Evolutionary conservation across 2,329 filamentous ascomycete genomes (phyloP), one percentile per base, ranked within the genome.

Genomic region (Penicillium crustosum): DNA sequence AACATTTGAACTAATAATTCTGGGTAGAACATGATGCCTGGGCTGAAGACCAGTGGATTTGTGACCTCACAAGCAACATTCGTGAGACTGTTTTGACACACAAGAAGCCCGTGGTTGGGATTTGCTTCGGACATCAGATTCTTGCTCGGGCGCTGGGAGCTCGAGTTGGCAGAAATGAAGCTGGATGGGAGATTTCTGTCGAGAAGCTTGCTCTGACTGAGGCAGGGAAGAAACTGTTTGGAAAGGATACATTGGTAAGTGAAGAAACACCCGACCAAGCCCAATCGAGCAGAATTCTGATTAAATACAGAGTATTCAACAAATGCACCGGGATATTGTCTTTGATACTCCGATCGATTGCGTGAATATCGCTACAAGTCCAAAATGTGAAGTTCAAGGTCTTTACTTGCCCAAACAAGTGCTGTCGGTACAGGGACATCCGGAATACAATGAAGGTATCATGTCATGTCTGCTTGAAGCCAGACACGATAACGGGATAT

Each of bases 121-220:
- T 81, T 38, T 82, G 79, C 61, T 82, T 81, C 60, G 79, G 79
- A 1, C 79, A 82, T 49, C 79, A 82, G 65, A 80, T 82, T 29
- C 62, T 82, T 33, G 79, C 74, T 2, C 70, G 79, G 3, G 78
- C 79, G 2, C 66, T 78, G 29, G 71, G 71, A 7, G 64, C 75
- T 5, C 67, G 68, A 29, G 70, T 79, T 2, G 74, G 72, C 10
- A 72, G 73, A 60, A 77, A 71, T 35, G 69, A 75, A 2, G 71
- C 69, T 19, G 77, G 77, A 0, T 81, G 79, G 78, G 79, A 82
- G 64, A 66, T 80, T 15, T 76, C 79, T 3, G 78, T 80, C 4
- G 77, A 74, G 1, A 68, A 74, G 4, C 72, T 80, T 6, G 63
- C 70, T 6, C 43, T 81, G 59, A 79, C 72, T 6, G 71, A 70